These are phyloP conservation scores for Trypanosoma boissoni DNA, from an alignment of 208 protist genomes.

Conservation along the genomic window DNA sequence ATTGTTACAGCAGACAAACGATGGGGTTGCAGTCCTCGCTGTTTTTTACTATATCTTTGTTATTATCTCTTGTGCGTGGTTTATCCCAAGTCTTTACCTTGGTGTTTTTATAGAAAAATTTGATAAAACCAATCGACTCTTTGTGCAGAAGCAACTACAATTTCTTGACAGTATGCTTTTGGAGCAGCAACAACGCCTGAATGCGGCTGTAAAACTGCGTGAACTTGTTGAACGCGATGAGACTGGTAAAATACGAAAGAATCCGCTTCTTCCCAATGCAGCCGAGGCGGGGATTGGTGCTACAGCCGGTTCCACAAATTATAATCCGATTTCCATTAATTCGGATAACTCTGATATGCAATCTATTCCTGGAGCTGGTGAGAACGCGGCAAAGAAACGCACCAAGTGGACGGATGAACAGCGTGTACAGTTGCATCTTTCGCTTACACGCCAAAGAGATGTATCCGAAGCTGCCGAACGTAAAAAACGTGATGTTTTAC, in stretches of 20 bases:
- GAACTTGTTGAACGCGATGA: slow-evolving; percentile 83
- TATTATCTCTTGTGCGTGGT: slow-evolving; percentile 81
- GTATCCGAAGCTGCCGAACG: slow-evolving; percentile 65
- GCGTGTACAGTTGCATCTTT: slow-evolving; percentile 85
- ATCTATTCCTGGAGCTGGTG: neutral
- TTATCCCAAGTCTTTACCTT: slow-evolving; percentile 86
- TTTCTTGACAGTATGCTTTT: slow-evolving; percentile 74
- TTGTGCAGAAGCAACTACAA: slow-evolving; percentile 75
- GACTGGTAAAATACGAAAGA: slow-evolving; percentile 34
- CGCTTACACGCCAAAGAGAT: slow-evolving; percentile 73
- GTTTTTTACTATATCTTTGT: slow-evolving; percentile 86
- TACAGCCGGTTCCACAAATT: no score
- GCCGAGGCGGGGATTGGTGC: no score
- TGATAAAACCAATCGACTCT: slow-evolving; percentile 69
- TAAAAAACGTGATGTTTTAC: slow-evolving; percentile 34
- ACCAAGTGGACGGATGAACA: slow-evolving; percentile 85
- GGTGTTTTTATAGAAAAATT: slow-evolving; percentile 90
- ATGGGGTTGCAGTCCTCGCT: slow-evolving; percentile 48
- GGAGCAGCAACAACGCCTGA: slow-evolving; percentile 73
- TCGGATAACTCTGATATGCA: neutral
- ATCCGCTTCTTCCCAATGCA: slow-evolving; percentile 12
- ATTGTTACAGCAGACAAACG: slow-evolving; percentile 80
- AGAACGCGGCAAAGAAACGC: slow-evolving; percentile 4
- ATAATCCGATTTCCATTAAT: neutral
- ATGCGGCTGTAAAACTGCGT: slow-evolving; percentile 49